These are phyloP conservation scores for Hortiboletus flavorubellus DNA, from an alignment of 768 basidiomycete species.

Conservation along the genomic window DNA sequence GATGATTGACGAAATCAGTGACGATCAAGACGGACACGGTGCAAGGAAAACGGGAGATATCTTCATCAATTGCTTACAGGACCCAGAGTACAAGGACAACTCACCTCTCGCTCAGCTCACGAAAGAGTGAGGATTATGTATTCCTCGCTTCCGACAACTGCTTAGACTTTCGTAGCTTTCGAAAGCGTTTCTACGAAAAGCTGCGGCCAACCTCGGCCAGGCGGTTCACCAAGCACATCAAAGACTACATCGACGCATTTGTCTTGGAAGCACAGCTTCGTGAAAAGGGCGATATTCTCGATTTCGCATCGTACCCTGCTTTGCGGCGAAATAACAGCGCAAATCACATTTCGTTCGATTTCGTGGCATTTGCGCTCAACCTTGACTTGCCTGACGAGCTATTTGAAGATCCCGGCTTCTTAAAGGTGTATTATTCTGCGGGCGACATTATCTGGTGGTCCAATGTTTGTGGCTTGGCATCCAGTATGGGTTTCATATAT, in stretches of 20 bases:
- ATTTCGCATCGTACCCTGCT: constrained; percentile 48
- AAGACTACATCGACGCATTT: constrained; percentile 56
- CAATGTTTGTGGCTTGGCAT: constrained; percentile 45
- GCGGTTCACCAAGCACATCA: constrained; percentile 51
- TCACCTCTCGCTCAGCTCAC: constrained; percentile 59
- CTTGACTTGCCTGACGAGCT: constrained; percentile 63
- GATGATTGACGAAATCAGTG: constrained; percentile 66
- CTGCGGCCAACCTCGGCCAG: constrained; percentile 38
- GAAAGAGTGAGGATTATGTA: constrained; percentile 45
- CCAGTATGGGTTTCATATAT: not conserved
- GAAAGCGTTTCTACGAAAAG: constrained; percentile 41
- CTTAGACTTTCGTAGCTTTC: constrained; percentile 41
- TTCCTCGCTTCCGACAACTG: not conserved
- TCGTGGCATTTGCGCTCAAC: constrained; percentile 58
- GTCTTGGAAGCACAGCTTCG: constrained; percentile 61
- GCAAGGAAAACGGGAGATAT: constrained; percentile 51
- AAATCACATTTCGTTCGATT: constrained; percentile 57
- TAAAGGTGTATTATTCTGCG: constrained; percentile 53
- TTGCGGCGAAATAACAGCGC: constrained; percentile 71
- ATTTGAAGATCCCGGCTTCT: constrained; percentile 52
- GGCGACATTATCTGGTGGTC: constrained; percentile 69
- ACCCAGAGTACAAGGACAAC: constrained; percentile 50
- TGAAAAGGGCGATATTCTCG: constrained; percentile 52
- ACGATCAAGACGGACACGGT: constrained; percentile 57
- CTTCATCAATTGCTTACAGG: constrained; percentile 50